These are phyloP conservation scores for Irpex sp. DNA, from an alignment of 1,284 basidiomycete species.

Conservation along the genomic window DNA sequence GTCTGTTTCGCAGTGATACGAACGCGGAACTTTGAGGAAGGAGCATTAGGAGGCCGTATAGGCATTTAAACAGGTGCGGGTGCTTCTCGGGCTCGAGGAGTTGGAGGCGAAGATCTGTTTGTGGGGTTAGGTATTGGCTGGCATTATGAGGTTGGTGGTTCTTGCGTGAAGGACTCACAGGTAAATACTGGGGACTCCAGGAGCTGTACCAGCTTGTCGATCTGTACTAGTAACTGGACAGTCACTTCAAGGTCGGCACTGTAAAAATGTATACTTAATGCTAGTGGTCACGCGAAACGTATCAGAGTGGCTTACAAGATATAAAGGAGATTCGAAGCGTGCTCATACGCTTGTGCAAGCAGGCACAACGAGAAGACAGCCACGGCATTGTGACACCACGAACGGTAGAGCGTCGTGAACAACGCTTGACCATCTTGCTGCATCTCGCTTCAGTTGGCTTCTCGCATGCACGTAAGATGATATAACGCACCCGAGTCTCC, in stretches of 20 bases:
- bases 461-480: background rate
- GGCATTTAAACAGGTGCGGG: constrained; percentile 94
- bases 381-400: constrained; percentile 98
- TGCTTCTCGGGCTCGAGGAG: constrained; percentile 95
- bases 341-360: constrained; percentile 96
- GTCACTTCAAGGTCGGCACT: constrained; percentile 96
- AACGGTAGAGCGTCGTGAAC: constrained; percentile 90
- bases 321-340: constrained; percentile 93
- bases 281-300: no score
- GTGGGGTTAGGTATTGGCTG: no score
- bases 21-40: constrained; percentile 97
- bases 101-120: constrained; percentile 91
- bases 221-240: constrained; percentile 90
- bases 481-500: constrained; percentile 74
- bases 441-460: constrained; percentile 8
- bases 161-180: no score
- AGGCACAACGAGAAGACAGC: constrained; percentile 95
- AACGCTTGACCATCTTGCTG: constrained; percentile 91
- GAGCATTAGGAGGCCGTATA: constrained; percentile 97
- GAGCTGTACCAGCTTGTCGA: constrained; percentile 97
- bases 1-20: constrained; percentile 87
- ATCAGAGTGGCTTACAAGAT: constrained; percentile 98
- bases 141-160: no score
- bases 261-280: no score
- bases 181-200: constrained; percentile 99